phyloP scores from a whole-genome alignment of 1,284 basidiomycete species.

The Fomes fomentarius region DNA sequence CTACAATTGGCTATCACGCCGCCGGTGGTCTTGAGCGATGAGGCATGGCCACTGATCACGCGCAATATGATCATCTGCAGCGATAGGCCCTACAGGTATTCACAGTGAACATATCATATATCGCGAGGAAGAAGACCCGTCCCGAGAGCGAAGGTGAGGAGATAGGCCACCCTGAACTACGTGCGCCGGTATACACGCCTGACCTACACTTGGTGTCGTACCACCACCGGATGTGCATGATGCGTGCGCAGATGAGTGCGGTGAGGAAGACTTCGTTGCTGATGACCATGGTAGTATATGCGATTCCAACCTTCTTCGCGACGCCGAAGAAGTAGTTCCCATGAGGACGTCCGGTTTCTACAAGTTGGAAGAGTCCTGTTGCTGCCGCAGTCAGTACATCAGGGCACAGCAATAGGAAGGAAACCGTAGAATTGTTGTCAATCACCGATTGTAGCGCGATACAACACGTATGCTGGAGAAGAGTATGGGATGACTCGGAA shows the following conservation, averaged over 20 bases:
- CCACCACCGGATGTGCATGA: constrained; percentile 9
- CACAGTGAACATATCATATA: constrained; percentile 26
- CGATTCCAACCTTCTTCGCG: constrained; percentile 10
- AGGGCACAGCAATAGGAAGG: too few relatives aligned
- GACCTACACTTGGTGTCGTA: background rate
- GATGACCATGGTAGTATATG: constrained; percentile 6
- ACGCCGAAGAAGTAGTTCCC: constrained; percentile 15
- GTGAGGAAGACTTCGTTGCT: constrained; percentile 17
- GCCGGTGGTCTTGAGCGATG: constrained; percentile 19
- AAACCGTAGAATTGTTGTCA: too few relatives aligned
- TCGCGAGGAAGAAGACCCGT: constrained; percentile 20
- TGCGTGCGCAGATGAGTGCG: constrained; percentile 16
- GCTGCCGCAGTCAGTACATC: constrained; percentile 1
- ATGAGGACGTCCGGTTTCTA: constrained; percentile 9
- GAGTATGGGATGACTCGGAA: background rate
- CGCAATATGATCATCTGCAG: constrained; percentile 37
- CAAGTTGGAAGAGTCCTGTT: constrained; percentile 4
- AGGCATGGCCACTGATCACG: constrained; percentile 32
- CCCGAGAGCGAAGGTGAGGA: constrained; percentile 14
- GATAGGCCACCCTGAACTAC: constrained; percentile 15
- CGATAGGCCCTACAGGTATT: constrained; percentile 17
- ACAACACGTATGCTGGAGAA: constrained; percentile 4
- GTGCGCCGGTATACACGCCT: constrained; percentile 1
- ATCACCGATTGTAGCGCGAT: constrained; percentile 11
- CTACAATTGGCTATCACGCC: too few relatives aligned